Evolutionary conservation across 2,329 filamentous ascomycete species (phyloP), one percentile per base, ranked within the genome.

Genomic region (Fusarium sp.): DNA sequence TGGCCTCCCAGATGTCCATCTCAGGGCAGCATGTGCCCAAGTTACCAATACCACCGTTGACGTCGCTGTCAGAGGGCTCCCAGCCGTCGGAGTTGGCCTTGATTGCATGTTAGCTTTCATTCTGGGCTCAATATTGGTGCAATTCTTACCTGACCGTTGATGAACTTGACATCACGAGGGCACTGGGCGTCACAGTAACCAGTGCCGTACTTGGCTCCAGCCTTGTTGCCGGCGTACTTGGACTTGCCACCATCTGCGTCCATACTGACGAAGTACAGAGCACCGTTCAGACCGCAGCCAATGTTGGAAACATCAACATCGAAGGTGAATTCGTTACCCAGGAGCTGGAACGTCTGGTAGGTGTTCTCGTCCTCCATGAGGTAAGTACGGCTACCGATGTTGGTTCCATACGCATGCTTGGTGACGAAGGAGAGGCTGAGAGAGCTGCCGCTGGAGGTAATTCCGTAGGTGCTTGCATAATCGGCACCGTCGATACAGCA

Each of bases 251-350:
- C 87, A 68, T 89, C 86, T 18, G 80, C 78, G 38, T 88, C 85
- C 88, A 89, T 89, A 74, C 84, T 82, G 45, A 87, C 84, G 57
- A 89, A 86, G 81, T 92, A 92, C 46, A 92, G 80, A 45, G 90
- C 90, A 56, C 90, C 90, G 78, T 93, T 92, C 62, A 92, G 80
- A 63, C 91, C 91, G 74, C 91, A 93, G 62, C 86, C 85, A 20
- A 91, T 81, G 71, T 85, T 84, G 40, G 89, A 91, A 44, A 91
- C 86, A 75, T 92, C 90, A 28, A 92, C 89, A 57, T 92, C 89
- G 65, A 92, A 91, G 56, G 88, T 89, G 80, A 92, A 89, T 78
- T 92, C 90, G 74, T 89, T 85, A 79, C 88, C 88, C 55, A 88
- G 82, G 60, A 92, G 82, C 62, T 87, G 84, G 80, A 92, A 89